These are phyloP conservation scores for Ascochyta viciae-villosae DNA, from an alignment of 2,329 filamentous ascomycete species.

Conservation along the genomic window DNA sequence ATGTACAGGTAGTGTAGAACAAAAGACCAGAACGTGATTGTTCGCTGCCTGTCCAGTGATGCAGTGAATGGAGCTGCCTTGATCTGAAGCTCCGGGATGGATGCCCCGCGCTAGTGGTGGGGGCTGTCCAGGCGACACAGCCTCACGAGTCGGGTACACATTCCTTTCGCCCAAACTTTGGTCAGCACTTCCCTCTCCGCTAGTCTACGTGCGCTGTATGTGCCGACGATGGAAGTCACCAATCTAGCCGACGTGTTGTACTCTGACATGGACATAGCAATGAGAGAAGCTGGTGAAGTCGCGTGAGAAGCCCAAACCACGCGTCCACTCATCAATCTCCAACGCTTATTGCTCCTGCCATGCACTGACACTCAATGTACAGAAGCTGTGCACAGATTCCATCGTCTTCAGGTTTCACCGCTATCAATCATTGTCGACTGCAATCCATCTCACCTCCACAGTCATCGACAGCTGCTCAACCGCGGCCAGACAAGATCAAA, in stretches of 20 bases:
- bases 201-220: not conserved
- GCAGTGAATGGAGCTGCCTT: conserved; percentile 29
- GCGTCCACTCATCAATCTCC: conserved; percentile 15
- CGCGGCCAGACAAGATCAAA: conserved; percentile 6
- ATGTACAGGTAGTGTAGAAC: not conserved
- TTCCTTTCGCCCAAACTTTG: not conserved
- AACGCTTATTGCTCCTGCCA: not conserved
- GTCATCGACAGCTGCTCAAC: conserved; percentile 9
- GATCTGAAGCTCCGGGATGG: conserved; percentile 23
- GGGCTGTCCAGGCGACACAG: conserved; percentile 1
- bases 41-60: conserved; percentile 1
- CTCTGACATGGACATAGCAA: conserved; percentile 10
- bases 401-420: conserved; percentile 31
- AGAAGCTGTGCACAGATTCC: not conserved
- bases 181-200: not conserved
- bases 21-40: not conserved
- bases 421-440: conserved; percentile 30
- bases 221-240: conserved; percentile 2
- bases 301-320: conserved; percentile 35
- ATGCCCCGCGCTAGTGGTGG: conserved; percentile 27
- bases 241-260: conserved; percentile 6
- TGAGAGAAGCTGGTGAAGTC: conserved; percentile 17
- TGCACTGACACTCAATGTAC: conserved; percentile 5
- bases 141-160: not conserved
- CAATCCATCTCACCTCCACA: conserved; percentile 20